Conservation (phyloP, 2,329 filamentous ascomycete genomes). For the Colletotrichum sidae region DNA sequence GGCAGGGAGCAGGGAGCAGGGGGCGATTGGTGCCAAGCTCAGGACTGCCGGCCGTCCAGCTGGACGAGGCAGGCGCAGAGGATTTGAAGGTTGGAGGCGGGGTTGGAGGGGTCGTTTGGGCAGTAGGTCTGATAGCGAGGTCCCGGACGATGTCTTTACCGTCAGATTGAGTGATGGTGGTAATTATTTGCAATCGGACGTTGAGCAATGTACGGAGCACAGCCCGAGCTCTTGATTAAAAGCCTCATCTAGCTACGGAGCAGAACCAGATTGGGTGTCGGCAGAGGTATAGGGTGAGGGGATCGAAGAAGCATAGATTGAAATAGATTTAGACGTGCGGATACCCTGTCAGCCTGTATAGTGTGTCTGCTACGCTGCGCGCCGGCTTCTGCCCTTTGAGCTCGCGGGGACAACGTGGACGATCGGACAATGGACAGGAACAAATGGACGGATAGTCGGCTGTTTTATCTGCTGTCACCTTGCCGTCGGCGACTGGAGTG, state of each 20-base stretch:
- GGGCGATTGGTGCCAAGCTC: constrained; percentile 4
- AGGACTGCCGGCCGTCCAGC: constrained; percentile 23
- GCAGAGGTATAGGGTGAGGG: neutral
- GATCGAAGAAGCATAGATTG: constrained; percentile 11
- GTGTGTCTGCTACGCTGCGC: constrained; percentile 1
- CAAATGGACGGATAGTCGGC: neutral
- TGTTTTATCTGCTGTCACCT: neutral
- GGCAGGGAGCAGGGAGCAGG: constrained; percentile 9
- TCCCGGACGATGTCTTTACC: neutral
- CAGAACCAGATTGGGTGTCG: constrained; percentile 8
- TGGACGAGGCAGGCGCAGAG: constrained; percentile 29
- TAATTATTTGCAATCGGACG: neutral
- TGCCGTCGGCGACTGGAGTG: neutral
- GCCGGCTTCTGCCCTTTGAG: neutral
- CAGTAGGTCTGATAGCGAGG: neutral
- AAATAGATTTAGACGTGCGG: constrained; percentile 11
- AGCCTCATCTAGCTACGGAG: neutral
- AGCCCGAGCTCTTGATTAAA: neutral
- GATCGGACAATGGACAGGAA: neutral
- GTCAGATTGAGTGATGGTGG: constrained; percentile 1
- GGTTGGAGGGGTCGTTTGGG: neutral
- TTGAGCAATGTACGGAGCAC: neutral
- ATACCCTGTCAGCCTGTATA: constrained; percentile 2
- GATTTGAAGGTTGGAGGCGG: neutral
- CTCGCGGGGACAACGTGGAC: neutral